A percentile compares a stretch with the other conserved stretches of the same genome.
phyloP scores from a whole-genome alignment of 176 grass and related monocot species.

The Eremochloa ophiuroides region DNA sequence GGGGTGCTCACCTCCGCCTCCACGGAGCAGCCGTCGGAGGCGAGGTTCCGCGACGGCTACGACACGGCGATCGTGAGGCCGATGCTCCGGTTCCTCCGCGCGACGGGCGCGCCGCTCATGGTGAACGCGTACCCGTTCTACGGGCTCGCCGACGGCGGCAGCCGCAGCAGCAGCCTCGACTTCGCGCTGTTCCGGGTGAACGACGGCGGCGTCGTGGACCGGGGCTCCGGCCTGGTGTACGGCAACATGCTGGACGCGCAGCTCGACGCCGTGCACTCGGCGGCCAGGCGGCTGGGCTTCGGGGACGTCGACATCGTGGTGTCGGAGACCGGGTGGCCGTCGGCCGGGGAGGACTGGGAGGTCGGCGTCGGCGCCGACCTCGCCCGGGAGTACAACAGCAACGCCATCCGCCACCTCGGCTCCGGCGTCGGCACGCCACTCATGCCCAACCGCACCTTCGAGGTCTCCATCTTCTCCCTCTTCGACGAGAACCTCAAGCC shows the following conservation, averaged over 20 bases:
- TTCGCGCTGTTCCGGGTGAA: constrained; percentile 61
- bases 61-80: constrained; percentile 41
- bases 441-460: constrained; percentile 74
- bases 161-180: constrained; percentile 54
- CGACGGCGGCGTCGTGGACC: constrained; percentile 47
- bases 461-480: constrained; percentile 70
- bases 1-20: constrained; percentile 54
- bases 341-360: constrained; percentile 60
- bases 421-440: constrained; percentile 83
- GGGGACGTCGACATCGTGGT: constrained; percentile 61
- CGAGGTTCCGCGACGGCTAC: constrained; percentile 47
- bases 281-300: constrained; percentile 45
- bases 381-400: constrained; percentile 67
- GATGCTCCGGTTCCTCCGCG: constrained; percentile 66
- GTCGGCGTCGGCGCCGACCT: constrained; percentile 34
- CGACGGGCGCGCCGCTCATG: constrained; percentile 69
- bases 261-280: constrained; percentile 74
- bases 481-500: constrained; percentile 83
- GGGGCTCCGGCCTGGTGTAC: constrained; percentile 51
- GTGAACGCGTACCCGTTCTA: constrained; percentile 93
- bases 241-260: constrained; percentile 84
- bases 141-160: constrained; percentile 33
- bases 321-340: constrained; percentile 80
- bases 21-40: constrained; percentile 49
- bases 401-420: constrained; percentile 62